Evolutionary conservation across 2,329 filamentous ascomycete species (phyloP).

Genomic region (Cladophialophora carrionii): DNA sequence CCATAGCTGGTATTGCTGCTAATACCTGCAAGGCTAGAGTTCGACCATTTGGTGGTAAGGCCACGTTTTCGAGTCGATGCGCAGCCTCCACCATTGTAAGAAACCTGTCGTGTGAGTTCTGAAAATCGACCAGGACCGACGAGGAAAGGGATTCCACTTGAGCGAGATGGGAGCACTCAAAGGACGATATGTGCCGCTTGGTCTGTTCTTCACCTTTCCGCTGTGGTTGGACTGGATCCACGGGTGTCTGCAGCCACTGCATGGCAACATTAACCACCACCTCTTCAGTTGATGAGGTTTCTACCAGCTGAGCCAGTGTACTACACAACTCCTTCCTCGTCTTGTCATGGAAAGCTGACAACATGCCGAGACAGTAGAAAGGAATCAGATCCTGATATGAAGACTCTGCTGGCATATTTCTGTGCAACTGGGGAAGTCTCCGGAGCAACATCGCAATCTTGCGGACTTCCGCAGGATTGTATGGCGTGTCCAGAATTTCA

Average conservation of each 20-base stretch:
- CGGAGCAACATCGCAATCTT: slow-evolving; percentile 83
- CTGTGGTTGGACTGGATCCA: background rate
- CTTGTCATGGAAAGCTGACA: slow-evolving; percentile 81
- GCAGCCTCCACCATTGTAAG: slow-evolving; percentile 61
- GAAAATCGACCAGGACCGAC: slow-evolving; percentile 58
- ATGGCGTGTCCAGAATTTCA: slow-evolving; percentile 75
- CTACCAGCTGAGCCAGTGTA: slow-evolving; percentile 73
- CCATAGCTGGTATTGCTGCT: slow-evolving; percentile 70
- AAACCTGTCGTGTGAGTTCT: slow-evolving; percentile 62
- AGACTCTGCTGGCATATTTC: slow-evolving; percentile 59
- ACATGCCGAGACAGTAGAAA: slow-evolving; percentile 82
- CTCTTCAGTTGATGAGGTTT: slow-evolving; percentile 72
- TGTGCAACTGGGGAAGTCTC: slow-evolving; percentile 70
- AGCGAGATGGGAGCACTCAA: slow-evolving; percentile 78
- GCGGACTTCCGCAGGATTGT: slow-evolving; percentile 75
- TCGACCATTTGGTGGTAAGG: slow-evolving; percentile 57
- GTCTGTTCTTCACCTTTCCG: background rate
- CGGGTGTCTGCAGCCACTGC: slow-evolving; percentile 65
- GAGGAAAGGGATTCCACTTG: slow-evolving; percentile 59
- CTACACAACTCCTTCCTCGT: slow-evolving; percentile 83
- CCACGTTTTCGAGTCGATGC: slow-evolving; percentile 27
- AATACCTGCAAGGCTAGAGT: slow-evolving; percentile 80
- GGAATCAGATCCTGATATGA: slow-evolving; percentile 75
- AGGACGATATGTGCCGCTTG: slow-evolving; percentile 56
- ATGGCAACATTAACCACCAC: slow-evolving; percentile 73